Evolutionary conservation across 1,284 basidiomycete species (phyloP), one percentile per base, ranked within the genome.

Genomic region (Pseudozyma pruni): DNA sequence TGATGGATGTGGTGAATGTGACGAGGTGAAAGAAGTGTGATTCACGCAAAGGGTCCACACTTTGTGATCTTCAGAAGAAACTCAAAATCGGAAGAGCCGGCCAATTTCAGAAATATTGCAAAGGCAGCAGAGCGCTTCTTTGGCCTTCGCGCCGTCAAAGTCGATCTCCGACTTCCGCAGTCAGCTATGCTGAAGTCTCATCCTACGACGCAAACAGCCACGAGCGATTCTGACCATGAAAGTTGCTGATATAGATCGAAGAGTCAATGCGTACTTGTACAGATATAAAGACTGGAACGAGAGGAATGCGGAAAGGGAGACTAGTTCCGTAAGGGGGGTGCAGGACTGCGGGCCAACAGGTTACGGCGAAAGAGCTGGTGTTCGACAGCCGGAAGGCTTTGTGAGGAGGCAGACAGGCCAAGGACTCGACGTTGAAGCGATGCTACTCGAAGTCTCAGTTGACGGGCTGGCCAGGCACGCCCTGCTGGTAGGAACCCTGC

Each of bases 201-300:
- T n/a, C n/a, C n/a, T n/a, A n/a, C n/a, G n/a, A n/a, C 47, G 47
- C 29, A 14, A 16, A 31, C 29, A 33, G 31, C 14, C 19, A 19
- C 31, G 16, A 13, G 8, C 20, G 6, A 23, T 10, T 23, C 20
- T 20, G 27, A 41, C 11, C 27, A 7, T 29, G 27, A 11, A 29
- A 29, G 22, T 2, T 20, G 37, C 40, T 13, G 33, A 22, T 7
- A n/a, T 48, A 32, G 19, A 25, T 27, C 47, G 34, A 39, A 47
- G 32, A 25, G 45, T 14, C 34, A 45, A 38, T 67, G 63, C 63
- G 53, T 67, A 67, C 43, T 67, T 44, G 48, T 67, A 67, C 63
- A 67, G 42, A 13, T 39, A 19, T n/a, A 47, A 48, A 52, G 51
- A 52, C 34, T 7, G 25, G 19, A 37, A 34, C 19, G 20, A 35